phyloP scores from a whole-genome alignment of 495 filamentous ascomycete species.

The Talaromyces nanjingensis region DNA sequence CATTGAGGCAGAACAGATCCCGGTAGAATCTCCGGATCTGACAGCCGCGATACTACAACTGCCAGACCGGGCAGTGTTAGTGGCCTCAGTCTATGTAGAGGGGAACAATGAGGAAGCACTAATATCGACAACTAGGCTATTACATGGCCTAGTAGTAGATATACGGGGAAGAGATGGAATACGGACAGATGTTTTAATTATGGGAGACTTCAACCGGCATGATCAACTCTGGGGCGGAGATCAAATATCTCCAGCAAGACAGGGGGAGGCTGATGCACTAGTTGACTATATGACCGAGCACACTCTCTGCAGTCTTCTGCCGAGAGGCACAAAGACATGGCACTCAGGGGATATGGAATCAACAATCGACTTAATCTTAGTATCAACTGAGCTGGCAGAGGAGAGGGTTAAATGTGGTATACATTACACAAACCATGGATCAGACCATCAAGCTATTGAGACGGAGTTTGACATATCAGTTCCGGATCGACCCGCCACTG shows the following conservation, averaged over 20 bases:
- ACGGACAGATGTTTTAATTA: constrained; percentile 1
- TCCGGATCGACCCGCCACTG: constrained; percentile 9
- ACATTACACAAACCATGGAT: constrained; percentile 23
- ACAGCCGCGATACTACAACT: constrained; percentile 20
- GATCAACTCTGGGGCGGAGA: constrained; percentile 32
- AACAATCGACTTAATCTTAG: constrained; percentile 23
- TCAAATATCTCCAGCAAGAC: too few relatives aligned
- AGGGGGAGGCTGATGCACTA: constrained; percentile 28
- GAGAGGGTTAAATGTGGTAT: constrained; percentile 20
- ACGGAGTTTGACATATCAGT: too few relatives aligned
- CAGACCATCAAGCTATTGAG: constrained; percentile 27
- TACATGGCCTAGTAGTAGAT: not conserved
- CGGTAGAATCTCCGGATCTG: constrained; percentile 20
- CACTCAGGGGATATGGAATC: constrained; percentile 18
- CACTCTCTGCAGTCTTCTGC: constrained; percentile 22
- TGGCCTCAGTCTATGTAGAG: constrained; percentile 23
- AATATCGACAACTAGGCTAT: not conserved
- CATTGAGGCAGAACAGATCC: constrained; percentile 20
- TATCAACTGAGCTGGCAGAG: constrained; percentile 15
- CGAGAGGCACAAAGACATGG: constrained; percentile 25
- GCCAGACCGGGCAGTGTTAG: constrained; percentile 16
- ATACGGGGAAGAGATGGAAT: not conserved
- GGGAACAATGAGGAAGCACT: not conserved
- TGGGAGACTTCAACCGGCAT: constrained; percentile 29
- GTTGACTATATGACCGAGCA: constrained; percentile 29